phyloP scores from a whole-genome alignment of 345 rosid species.

The Hirschfeldia incana region DNA sequence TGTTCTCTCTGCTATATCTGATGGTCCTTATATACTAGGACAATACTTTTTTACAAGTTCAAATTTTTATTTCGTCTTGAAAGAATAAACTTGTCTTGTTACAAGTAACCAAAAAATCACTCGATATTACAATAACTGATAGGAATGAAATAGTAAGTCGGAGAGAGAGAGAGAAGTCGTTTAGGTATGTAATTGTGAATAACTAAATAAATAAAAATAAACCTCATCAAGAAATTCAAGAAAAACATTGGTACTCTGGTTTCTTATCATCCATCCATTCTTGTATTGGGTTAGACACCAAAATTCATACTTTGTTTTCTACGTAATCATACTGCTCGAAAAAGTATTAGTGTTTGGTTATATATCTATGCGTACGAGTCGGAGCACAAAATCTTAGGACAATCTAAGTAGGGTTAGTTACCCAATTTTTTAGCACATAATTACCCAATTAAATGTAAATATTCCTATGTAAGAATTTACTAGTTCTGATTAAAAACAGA shows the following conservation, averaged over 20 bases:
- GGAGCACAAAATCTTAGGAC: slow-evolving; percentile 11
- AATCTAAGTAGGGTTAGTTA: slow-evolving; percentile 9
- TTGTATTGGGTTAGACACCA: slow-evolving; percentile 16
- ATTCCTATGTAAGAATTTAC: background rate
- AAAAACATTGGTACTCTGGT: slow-evolving; percentile 25
- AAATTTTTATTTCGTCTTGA: slow-evolving; percentile 43
- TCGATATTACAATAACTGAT: slow-evolving; percentile 44
- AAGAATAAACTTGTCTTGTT: slow-evolving; percentile 61
- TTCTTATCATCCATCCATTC: slow-evolving; percentile 34
- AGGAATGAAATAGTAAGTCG: slow-evolving; percentile 42
- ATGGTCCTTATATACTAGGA: slow-evolving; percentile 59
- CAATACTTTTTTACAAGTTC: slow-evolving; percentile 39
- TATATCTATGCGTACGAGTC: background rate
- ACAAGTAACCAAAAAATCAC: slow-evolving; percentile 43
- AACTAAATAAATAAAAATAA: background rate
- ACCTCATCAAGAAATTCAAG: slow-evolving; percentile 10
- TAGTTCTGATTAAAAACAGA: background rate
- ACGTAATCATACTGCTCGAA: background rate
- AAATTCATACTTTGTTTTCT: background rate
- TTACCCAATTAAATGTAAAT: background rate
- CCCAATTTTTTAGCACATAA: background rate
- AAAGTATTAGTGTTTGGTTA: background rate
- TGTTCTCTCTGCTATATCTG: slow-evolving; percentile 69
- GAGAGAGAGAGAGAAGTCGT: slow-evolving; percentile 33
- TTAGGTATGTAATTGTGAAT: slow-evolving; percentile 14